Evolutionary conservation across 2,329 filamentous ascomycete species (phyloP).

Genomic region (Chrysosporium keratinophilum): DNA sequence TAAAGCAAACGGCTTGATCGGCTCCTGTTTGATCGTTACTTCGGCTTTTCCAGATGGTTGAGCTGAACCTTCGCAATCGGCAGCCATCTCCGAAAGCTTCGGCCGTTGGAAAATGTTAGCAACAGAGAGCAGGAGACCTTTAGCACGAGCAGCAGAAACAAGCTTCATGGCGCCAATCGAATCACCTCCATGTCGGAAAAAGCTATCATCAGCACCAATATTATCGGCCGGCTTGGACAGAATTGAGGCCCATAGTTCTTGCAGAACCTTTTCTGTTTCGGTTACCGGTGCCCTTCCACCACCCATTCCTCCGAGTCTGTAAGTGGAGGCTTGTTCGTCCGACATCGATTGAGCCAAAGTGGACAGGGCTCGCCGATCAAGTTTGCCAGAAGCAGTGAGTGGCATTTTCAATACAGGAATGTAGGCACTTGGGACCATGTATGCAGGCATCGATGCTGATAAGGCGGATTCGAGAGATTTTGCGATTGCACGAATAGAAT

Average conservation of each 20-base stretch:
- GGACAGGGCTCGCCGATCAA: slow-evolving; percentile 50
- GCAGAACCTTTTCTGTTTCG: slow-evolving; percentile 24
- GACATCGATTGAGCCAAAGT: slow-evolving; percentile 14
- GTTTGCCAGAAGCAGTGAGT: slow-evolving; percentile 63
- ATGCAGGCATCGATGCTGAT: slow-evolving; percentile 50
- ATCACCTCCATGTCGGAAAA: slow-evolving; percentile 40
- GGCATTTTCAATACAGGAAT: slow-evolving; percentile 62
- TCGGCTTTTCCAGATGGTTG: slow-evolving; percentile 8
- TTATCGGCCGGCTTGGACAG: slow-evolving; percentile 30
- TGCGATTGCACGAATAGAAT: slow-evolving; percentile 38
- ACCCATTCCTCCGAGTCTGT: slow-evolving; percentile 13
- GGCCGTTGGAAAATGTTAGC: slow-evolving; percentile 38
- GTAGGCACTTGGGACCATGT: slow-evolving; percentile 69
- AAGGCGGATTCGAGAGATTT: slow-evolving; percentile 32
- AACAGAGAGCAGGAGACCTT: slow-evolving; percentile 34
- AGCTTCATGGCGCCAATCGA: slow-evolving; percentile 41
- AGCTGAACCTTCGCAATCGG: slow-evolving; percentile 2
- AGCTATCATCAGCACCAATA: slow-evolving; percentile 37
- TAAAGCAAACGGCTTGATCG: slow-evolving; percentile 23
- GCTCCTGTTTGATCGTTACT: slow-evolving; percentile 8
- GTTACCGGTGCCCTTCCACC: slow-evolving; percentile 19
- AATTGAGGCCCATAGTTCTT: slow-evolving; percentile 31
- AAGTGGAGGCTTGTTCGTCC: slow-evolving; percentile 11
- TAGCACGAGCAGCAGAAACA: slow-evolving; percentile 32
- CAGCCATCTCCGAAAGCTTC: slow-evolving; percentile 36